phyloP scores from a whole-genome alignment of 192 early-diverging fungal species.

The Cladochytrium replicatum region DNA sequence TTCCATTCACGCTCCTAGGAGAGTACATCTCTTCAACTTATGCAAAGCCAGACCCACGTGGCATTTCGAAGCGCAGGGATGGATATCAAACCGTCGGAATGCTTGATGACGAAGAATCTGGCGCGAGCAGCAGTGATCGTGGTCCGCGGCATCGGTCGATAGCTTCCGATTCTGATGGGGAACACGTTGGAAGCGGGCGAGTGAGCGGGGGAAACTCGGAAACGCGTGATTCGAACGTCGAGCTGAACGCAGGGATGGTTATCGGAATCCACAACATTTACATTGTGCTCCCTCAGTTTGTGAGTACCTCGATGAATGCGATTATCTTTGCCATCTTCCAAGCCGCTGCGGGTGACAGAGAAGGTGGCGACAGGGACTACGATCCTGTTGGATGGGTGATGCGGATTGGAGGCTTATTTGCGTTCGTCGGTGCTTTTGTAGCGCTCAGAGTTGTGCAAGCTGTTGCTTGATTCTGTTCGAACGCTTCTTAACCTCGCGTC shows the following conservation, averaged over 20 bases:
- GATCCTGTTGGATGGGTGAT: conserved; percentile 59
- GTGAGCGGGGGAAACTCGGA: background rate
- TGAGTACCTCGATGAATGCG: conserved; percentile 66
- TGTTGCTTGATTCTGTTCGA: too few species aligned
- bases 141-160: too few species aligned
- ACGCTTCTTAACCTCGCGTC: too few species aligned
- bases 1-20: conserved; percentile 86
- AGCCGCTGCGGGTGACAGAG: conserved; percentile 11
- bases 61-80: background rate
- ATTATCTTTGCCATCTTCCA: conserved; percentile 56
- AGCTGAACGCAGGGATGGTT: conserved; percentile 40
- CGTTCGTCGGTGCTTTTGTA: conserved; percentile 53
- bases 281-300: conserved; percentile 87
- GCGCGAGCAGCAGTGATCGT: too few species aligned
- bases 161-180: background rate
- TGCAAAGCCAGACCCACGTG: background rate
- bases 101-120: background rate
- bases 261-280: conserved; percentile 94
- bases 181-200: background rate
- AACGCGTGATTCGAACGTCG: background rate
- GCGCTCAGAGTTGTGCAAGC: conserved; percentile 27
- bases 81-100: background rate
- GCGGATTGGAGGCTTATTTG: conserved; percentile 59
- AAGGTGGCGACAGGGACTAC: conserved; percentile 4
- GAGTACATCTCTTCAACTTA: conserved; percentile 44